These are phyloP conservation scores for Yueomyces sp. DNA, from an alignment of 805 yeast genomes.

Conservation along the genomic window DNA sequence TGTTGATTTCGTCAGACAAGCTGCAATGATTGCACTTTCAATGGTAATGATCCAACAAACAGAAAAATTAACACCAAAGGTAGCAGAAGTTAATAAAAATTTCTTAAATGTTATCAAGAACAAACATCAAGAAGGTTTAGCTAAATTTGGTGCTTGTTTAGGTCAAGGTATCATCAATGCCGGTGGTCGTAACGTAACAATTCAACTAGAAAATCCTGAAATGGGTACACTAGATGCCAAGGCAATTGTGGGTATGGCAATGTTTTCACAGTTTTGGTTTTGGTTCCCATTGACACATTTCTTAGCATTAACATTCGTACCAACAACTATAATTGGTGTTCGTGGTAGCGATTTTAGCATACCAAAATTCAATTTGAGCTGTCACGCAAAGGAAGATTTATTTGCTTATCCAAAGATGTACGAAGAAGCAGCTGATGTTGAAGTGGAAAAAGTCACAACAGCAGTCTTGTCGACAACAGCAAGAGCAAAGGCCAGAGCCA, in stretches of 20 bases:
- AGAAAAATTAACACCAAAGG: conserved; percentile 70
- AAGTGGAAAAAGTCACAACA: conserved; percentile 78
- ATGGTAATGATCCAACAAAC: conserved; percentile 85
- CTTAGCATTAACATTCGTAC: conserved; percentile 79
- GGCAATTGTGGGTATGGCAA: conserved; percentile 82
- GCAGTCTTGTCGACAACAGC: conserved; percentile 92
- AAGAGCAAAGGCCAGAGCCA: conserved; percentile 87
- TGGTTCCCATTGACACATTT: conserved; percentile 98
- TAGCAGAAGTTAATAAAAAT: conserved; percentile 59
- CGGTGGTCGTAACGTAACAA: conserved; percentile 96
- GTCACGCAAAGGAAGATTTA: conserved; percentile 65
- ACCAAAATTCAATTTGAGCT: conserved; percentile 70
- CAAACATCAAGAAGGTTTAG: conserved; percentile 92
- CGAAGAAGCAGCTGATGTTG: conserved; percentile 67
- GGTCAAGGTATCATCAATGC: conserved; percentile 98
- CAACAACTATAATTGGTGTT: conserved; percentile 83
- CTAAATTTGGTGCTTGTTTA: conserved; percentile 93
- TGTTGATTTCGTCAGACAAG: conserved; percentile 95
- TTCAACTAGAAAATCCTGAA: conserved; percentile 74
- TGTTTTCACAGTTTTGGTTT: conserved; percentile 92
- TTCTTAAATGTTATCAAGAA: conserved; percentile 65
- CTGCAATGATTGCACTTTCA: conserved; percentile 84
- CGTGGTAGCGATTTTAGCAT: conserved; percentile 64
- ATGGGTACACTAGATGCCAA: conserved; percentile 83
- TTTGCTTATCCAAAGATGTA: conserved; percentile 85